Evolutionary conservation across 2,329 filamentous ascomycete genomes (phyloP).

Genomic region (Phymatotrichopsis omnivora): DNA sequence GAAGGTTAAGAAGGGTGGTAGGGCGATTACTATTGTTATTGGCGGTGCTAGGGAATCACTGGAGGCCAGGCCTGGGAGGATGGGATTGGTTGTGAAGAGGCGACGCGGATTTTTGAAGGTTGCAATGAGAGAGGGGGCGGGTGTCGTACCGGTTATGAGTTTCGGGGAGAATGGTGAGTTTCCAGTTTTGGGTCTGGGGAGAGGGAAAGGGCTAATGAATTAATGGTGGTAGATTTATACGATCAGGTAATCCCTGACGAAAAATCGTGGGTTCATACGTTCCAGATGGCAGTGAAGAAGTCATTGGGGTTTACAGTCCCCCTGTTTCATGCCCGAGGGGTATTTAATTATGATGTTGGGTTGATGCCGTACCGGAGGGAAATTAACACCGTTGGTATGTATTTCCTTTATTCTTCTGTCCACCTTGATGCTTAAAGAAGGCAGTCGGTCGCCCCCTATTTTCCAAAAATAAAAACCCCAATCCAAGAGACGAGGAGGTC

Average conservation of each 20-base stretch:
- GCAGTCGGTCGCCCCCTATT: constrained; percentile 55
- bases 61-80: constrained; percentile 66
- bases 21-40: constrained; percentile 92
- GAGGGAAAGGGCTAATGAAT: not conserved
- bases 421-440: not conserved
- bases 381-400: constrained; percentile 61
- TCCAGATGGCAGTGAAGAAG: constrained; percentile 76
- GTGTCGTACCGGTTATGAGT: constrained; percentile 80
- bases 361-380: constrained; percentile 86
- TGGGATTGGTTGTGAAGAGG: constrained; percentile 68
- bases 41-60: constrained; percentile 88
- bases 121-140: constrained; percentile 82
- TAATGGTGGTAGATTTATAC: constrained; percentile 48
- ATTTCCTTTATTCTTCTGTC: not conserved
- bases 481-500: constrained; percentile 64
- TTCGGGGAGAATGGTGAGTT: constrained; percentile 79
- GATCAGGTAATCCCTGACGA: constrained; percentile 70
- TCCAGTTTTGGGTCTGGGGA: not conserved
- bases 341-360: constrained; percentile 97
- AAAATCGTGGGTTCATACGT: constrained; percentile 67
- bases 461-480: constrained; percentile 33
- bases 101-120: constrained; percentile 92
- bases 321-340: constrained; percentile 76
- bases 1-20: constrained; percentile 37
- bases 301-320: constrained; percentile 87